phyloP scores from a whole-genome alignment of 306 rosid species.

The Cicer yamashitae region DNA sequence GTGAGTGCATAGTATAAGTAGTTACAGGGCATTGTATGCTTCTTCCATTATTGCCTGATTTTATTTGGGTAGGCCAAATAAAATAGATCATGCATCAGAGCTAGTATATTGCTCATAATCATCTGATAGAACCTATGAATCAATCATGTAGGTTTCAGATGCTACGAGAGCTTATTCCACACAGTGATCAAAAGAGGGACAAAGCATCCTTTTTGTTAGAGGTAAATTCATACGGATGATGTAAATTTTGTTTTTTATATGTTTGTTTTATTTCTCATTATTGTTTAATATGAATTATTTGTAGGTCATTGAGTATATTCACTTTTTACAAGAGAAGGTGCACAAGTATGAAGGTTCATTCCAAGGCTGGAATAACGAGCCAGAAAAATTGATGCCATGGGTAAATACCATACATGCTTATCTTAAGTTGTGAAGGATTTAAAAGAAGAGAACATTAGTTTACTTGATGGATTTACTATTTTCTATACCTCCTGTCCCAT shows the following conservation, averaged over 20 bases:
- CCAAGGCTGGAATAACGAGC: conserved; percentile 81
- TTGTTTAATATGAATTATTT: conserved; percentile 36
- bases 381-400: conserved; percentile 72
- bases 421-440: conserved; percentile 32
- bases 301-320: conserved; percentile 94
- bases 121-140: conserved; percentile 36
- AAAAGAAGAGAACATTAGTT: conserved; percentile 1
- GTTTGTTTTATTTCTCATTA: conserved; percentile 7
- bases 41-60: conserved; percentile 20
- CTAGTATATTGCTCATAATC: conserved; percentile 23
- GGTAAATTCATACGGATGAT: conserved; percentile 52
- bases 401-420: conserved; percentile 55
- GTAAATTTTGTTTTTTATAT: conserved; percentile 11
- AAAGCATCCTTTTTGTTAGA: conserved; percentile 95
- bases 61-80: conserved; percentile 34
- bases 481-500: neutral
- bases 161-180: conserved; percentile 93
- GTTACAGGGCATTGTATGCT: conserved; percentile 2
- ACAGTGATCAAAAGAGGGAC: conserved; percentile 96
- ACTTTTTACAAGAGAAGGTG: conserved; percentile 88
- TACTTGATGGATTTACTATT: conserved; percentile 8
- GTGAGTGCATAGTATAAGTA: neutral
- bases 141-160: conserved; percentile 78
- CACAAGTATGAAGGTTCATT: conserved; percentile 76
- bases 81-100: conserved; percentile 23